phyloP scores from a whole-genome alignment of 192 early-diverging fungal genomes.

The Rhizoclosmatium sp. region DNA sequence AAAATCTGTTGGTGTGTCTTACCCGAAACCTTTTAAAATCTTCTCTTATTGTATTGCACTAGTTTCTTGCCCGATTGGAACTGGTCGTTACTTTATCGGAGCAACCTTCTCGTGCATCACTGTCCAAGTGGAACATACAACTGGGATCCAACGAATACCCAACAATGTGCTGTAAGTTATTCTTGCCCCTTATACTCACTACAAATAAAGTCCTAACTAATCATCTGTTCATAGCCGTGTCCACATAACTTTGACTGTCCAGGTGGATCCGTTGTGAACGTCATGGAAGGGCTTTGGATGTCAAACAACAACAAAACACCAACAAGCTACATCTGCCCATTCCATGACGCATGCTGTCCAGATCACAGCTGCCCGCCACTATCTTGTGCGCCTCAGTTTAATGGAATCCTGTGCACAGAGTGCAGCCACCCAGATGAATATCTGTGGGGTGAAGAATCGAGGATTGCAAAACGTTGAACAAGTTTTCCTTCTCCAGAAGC shows the following conservation, averaged over 20 bases:
- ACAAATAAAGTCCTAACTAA: too few species aligned
- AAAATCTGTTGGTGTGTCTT: background rate
- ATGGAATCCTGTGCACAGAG: conserved; percentile 30
- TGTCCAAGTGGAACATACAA: conserved; percentile 20
- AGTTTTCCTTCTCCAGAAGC: background rate
- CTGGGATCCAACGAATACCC: conserved; percentile 6
- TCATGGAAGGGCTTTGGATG: conserved; percentile 19
- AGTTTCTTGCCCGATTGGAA: conserved; percentile 18
- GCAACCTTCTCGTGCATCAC: conserved; percentile 4
- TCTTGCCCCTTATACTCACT: background rate
- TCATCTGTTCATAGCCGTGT: background rate
- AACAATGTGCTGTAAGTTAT: background rate
- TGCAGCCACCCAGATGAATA: conserved; percentile 10
- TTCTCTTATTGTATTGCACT: background rate
- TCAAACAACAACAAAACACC: background rate
- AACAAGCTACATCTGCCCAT: conserved; percentile 21
- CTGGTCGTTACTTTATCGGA: conserved; percentile 11
- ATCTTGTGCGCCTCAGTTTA: conserved; percentile 14
- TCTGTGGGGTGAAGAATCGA: conserved; percentile 8
- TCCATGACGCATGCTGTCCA: conserved; percentile 10
- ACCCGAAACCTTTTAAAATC: background rate
- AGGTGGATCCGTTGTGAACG: conserved; percentile 18
- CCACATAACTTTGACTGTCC: conserved; percentile 12
- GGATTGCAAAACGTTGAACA: background rate
- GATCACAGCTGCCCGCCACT: background rate